Base-by-base conservation (phyloP, 768 basidiomycete genomes). In the Lactarius deliciosus region DNA sequence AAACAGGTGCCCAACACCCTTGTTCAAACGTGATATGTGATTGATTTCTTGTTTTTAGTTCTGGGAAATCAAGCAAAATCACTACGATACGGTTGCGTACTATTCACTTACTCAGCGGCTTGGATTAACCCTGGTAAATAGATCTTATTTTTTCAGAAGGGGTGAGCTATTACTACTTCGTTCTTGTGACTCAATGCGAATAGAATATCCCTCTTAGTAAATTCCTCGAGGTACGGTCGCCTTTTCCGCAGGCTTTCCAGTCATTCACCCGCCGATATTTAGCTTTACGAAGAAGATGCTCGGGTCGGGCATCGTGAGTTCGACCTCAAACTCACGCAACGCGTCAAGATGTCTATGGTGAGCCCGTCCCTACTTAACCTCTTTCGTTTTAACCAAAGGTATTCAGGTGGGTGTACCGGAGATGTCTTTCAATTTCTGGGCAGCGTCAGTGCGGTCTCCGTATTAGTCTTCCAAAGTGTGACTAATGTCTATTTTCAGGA, bases 301-400 rank as follows among this genome's bases (percentile, higher is more conserved):
- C 83, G 90, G 15, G 85, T 94, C 60, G 97, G 97, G 1, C 94
- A 98, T 75, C 89, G 88, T 72, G 88, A 96, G 63, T 99, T 99
- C 74, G 97, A 98, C 72, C 79, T 99, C 64, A 98, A 99, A 73
- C 81, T 94, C 41, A 94, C 92, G 0, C 82, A 89, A 63, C 81
- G 97, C 68, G 97, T 98, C 56, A 98, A 98, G 77, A 99, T 99
- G 97, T 94, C 89, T 68, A 99, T 99, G 96, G 96, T 92, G 47
- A 47, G 82, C 71, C 20, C 6, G 7, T 47, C 57, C 58, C 20
- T 25, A 41, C 13, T 50, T 16, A n/a, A 20, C 55, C 30, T 8
- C 20, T 4, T 20, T 30, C 38, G 1, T 66, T 59, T 18, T 18
- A 6, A 13, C 53, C 38, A 62, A 63, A 16, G 0, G 38, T 22